Conservation (phyloP, 306 rosid species). For the Rosa persica region DNA sequence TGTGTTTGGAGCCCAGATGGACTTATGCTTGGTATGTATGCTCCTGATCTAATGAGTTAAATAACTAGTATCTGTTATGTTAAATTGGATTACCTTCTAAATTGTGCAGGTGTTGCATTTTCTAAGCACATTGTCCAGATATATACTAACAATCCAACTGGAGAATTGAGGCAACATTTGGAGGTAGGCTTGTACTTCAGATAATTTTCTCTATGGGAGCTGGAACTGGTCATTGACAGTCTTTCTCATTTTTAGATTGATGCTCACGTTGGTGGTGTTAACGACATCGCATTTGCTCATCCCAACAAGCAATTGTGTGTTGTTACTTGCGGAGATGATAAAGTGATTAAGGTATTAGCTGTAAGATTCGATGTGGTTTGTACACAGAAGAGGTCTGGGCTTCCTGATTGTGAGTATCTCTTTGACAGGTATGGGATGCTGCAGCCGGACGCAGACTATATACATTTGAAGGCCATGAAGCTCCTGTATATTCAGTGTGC, state of each 20-base stretch:
- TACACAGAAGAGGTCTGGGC: not conserved
- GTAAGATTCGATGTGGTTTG: not conserved
- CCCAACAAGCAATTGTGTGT: constrained; percentile 44
- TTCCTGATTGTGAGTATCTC: not conserved
- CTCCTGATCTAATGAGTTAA: not conserved
- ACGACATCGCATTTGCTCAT: constrained; percentile 50
- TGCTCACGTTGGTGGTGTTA: constrained; percentile 50
- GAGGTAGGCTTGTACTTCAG: constrained; percentile 28
- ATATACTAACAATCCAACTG: constrained; percentile 40
- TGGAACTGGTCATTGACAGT: constrained; percentile 12
- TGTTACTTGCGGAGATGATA: constrained; percentile 48
- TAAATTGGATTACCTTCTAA: not conserved
- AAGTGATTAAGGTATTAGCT: constrained; percentile 39
- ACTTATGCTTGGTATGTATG: constrained; percentile 41
- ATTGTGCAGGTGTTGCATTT: constrained; percentile 40
- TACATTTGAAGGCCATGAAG: constrained; percentile 50
- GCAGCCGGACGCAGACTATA: constrained; percentile 32
- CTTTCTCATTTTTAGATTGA: constrained; percentile 35
- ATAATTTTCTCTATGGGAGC: constrained; percentile 3
- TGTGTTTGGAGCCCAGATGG: constrained; percentile 52
- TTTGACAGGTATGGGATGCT: constrained; percentile 46
- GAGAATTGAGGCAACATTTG: constrained; percentile 42
- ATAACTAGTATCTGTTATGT: not conserved
- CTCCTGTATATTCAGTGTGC: constrained; percentile 48
- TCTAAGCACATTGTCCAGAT: constrained; percentile 45